These are phyloP conservation scores for Hydnomerulius pinastri DNA, from an alignment of 768 basidiomycete species.

Conservation along the genomic window DNA sequence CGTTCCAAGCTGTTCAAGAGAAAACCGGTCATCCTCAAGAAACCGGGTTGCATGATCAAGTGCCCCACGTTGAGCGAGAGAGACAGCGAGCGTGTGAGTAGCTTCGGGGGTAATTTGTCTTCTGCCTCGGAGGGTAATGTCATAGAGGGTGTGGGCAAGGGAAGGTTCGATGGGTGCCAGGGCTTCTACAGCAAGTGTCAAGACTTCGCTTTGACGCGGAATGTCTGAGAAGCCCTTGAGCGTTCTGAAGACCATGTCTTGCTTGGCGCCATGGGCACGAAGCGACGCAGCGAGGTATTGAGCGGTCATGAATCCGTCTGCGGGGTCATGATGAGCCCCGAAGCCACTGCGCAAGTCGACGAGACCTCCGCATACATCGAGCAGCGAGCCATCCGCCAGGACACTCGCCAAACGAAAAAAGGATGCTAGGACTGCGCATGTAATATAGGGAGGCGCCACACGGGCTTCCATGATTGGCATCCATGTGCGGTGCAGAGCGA, in stretches of 20 bases:
- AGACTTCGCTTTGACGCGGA: slow-evolving; percentile 30
- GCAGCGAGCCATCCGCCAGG: slow-evolving; percentile 39
- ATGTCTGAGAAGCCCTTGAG: slow-evolving; percentile 26
- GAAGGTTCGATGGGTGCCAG: slow-evolving; percentile 31
- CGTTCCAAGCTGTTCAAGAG: slow-evolving; percentile 34
- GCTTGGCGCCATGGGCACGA: slow-evolving; percentile 29
- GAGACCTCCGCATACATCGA: slow-evolving; percentile 38
- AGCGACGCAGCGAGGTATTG: slow-evolving; percentile 30
- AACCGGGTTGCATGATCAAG: slow-evolving; percentile 33
- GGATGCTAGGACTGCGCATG: slow-evolving; percentile 36
- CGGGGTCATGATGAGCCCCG: neutral
- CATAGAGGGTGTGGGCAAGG: slow-evolving; percentile 37
- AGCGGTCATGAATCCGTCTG: slow-evolving; percentile 14
- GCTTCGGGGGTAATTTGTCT: slow-evolving; percentile 24
- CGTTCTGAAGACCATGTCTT: slow-evolving; percentile 31
- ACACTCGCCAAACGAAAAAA: slow-evolving; percentile 48
- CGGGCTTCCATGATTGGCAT: slow-evolving; percentile 16
- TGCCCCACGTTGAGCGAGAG: slow-evolving; percentile 29
- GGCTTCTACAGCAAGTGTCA: slow-evolving; percentile 17
- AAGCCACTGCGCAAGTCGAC: slow-evolving; percentile 29
- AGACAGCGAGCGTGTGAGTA: slow-evolving; percentile 33
- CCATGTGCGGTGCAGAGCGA: slow-evolving; percentile 47
- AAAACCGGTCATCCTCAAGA: slow-evolving; percentile 34
- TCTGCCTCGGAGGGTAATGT: slow-evolving; percentile 24
- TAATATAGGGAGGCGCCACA: slow-evolving; percentile 34